Percentiles rank a stretch among this genome's conserved stretches.
These are phyloP conservation scores for Grammothele lineata DNA, from an alignment of 768 basidiomycete species.

Conservation along the genomic window DNA sequence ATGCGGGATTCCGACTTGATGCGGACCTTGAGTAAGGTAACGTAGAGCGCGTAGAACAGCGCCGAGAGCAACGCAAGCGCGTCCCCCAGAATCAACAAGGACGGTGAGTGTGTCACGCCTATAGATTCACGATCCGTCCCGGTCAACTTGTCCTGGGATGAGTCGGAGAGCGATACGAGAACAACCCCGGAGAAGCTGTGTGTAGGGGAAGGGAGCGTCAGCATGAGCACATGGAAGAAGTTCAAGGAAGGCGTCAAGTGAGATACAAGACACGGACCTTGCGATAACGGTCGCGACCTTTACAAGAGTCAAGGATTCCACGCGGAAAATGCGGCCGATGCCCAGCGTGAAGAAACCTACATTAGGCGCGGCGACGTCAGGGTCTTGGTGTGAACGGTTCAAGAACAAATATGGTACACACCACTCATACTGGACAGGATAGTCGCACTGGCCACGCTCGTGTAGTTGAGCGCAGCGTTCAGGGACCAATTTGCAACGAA, in stretches of 20 bases:
- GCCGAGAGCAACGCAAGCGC: slow-evolving; percentile 82
- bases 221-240: background rate
- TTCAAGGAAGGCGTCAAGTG: background rate
- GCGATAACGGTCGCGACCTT: slow-evolving; percentile 77
- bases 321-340: slow-evolving; percentile 75
- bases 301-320: slow-evolving; percentile 68
- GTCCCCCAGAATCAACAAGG: slow-evolving; percentile 67
- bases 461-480: slow-evolving; percentile 79
- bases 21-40: slow-evolving; percentile 83
- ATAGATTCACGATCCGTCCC: slow-evolving; percentile 13
- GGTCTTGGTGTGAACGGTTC: too few relatives aligned
- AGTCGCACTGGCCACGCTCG: slow-evolving; percentile 92
- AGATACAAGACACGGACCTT: slow-evolving; percentile 48
- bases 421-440: slow-evolving; percentile 88
- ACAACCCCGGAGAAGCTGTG: slow-evolving; percentile 76
- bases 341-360: slow-evolving; percentile 91
- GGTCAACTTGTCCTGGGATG: slow-evolving; percentile 28
- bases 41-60: slow-evolving; percentile 83
- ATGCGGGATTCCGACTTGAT: slow-evolving; percentile 78
- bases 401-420: slow-evolving; percentile 27
- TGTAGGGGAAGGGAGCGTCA: background rate
- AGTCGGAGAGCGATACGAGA: slow-evolving; percentile 88
- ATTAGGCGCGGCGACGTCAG: too few relatives aligned
- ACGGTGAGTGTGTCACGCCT: slow-evolving; percentile 19
- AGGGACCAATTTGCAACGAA: slow-evolving; percentile 92